These are phyloP conservation scores for Larix sibirica DNA, from an alignment of 83 land plant genomes.

Conservation along the genomic window DNA sequence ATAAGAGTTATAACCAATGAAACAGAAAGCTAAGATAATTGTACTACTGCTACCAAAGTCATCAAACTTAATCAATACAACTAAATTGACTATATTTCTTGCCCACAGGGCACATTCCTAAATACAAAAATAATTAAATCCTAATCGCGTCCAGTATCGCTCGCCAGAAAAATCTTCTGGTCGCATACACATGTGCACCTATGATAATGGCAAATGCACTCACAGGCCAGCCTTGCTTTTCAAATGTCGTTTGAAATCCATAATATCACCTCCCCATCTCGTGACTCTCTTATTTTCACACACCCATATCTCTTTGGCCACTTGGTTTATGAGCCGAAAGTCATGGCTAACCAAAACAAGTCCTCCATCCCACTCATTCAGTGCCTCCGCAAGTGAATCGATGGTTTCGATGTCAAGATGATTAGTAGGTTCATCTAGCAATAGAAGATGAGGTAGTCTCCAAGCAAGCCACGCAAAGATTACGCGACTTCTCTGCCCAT, in stretches of 20 bases:
- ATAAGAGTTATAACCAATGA: too few relatives aligned
- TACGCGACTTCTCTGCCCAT: slow-evolving; percentile 91
- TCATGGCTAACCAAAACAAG: slow-evolving; percentile 96
- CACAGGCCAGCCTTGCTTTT: slow-evolving; percentile 79
- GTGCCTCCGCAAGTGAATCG: slow-evolving; percentile 90
- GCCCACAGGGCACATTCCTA: neutral
- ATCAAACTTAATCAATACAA: slow-evolving; percentile 6
- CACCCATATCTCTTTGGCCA: slow-evolving; percentile 97
- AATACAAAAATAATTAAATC: neutral
- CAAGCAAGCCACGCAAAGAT: slow-evolving; percentile 98
- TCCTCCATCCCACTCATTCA: slow-evolving; percentile 99
- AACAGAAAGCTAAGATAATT: too few relatives aligned
- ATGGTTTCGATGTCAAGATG: slow-evolving; percentile 98
- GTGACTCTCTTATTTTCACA: slow-evolving; percentile 88
- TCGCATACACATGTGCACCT: neutral
- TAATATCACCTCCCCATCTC: slow-evolving; percentile 93
- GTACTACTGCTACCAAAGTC: slow-evolving; percentile 1
- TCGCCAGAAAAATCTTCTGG: neutral
- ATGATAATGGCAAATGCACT: slow-evolving; percentile 3
- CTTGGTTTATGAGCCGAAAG: slow-evolving; percentile 96
- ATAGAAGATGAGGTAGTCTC: slow-evolving; percentile 82
- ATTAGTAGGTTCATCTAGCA: slow-evolving; percentile 95
- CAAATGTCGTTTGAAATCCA: slow-evolving; percentile 90
- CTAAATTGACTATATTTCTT: neutral
- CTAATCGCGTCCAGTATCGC: neutral